phyloP scores from a whole-genome alignment of 116 monocot species.

The Papilionanthe hybrid region DNA sequence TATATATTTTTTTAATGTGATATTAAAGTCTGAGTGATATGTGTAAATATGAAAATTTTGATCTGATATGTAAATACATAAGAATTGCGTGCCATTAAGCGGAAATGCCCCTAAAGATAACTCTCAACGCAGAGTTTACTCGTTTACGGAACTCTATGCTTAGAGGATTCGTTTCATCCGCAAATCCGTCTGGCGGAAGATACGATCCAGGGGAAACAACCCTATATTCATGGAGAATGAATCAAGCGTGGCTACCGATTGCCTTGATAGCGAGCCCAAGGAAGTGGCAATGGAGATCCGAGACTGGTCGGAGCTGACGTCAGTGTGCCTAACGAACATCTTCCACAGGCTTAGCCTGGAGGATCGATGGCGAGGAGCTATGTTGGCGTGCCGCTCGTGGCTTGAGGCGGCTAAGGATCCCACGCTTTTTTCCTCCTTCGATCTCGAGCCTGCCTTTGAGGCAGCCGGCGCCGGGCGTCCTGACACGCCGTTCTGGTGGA shows the following conservation, averaged over 20 bases:
- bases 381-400: slow-evolving; percentile 54
- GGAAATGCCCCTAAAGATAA: too few relatives aligned
- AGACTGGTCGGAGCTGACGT: slow-evolving; percentile 71
- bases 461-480: slow-evolving; percentile 25
- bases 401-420: slow-evolving; percentile 58
- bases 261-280: background rate
- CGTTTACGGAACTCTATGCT: too few relatives aligned
- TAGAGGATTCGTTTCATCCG: background rate
- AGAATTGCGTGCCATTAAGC: too few relatives aligned
- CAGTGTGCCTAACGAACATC: slow-evolving; percentile 53
- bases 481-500: slow-evolving; percentile 72
- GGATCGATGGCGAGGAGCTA: slow-evolving; percentile 51
- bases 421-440: slow-evolving; percentile 45
- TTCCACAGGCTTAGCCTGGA: slow-evolving; percentile 48
- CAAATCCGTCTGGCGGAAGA: background rate
- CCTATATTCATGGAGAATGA: slow-evolving; percentile 7
- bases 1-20: too few relatives aligned
- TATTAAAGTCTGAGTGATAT: too few relatives aligned
- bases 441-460: slow-evolving; percentile 63
- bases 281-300: slow-evolving; percentile 11
- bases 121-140: too few relatives aligned
- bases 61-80: too few relatives aligned
- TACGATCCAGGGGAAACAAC: background rate
- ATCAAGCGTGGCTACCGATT: background rate
- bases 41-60: too few relatives aligned